phyloP scores from a whole-genome alignment of 441 rosid genomes.

The Raphanus hybrid region DNA sequence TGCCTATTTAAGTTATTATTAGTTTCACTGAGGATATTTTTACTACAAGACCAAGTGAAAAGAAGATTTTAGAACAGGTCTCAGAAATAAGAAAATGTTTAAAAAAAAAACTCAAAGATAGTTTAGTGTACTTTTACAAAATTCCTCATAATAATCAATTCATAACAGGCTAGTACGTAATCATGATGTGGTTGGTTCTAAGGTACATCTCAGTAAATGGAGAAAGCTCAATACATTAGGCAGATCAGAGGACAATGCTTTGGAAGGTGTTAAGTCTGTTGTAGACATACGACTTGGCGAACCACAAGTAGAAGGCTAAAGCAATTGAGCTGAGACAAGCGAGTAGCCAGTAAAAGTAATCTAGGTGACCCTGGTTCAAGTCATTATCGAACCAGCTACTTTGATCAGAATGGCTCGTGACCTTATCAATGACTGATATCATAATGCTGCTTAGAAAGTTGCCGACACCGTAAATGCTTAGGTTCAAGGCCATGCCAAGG shows the following conservation, averaged over 20 bases:
- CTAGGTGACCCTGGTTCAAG: constrained; percentile 2
- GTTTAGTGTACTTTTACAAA: too few species aligned
- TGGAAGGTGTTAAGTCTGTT: background rate
- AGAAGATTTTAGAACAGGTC: too few species aligned
- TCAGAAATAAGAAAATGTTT: too few species aligned
- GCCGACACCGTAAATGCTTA: background rate
- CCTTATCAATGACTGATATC: background rate
- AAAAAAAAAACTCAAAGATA: too few species aligned
- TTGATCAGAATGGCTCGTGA: background rate
- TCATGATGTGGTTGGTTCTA: too few species aligned
- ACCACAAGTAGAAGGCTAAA: background rate
- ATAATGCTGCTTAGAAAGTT: background rate
- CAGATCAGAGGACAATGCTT: background rate
- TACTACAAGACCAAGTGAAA: too few species aligned
- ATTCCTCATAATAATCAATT: too few species aligned
- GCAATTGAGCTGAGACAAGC: background rate
- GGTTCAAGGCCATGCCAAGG: background rate
- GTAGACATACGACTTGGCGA: background rate
- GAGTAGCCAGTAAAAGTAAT: constrained; percentile 2
- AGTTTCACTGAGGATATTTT: too few species aligned
- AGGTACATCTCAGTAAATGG: too few species aligned
- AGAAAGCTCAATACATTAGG: too few species aligned
- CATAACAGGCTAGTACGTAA: too few species aligned
- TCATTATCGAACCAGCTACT: background rate
- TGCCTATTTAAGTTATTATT: too few species aligned